Base-by-base conservation (phyloP, 2,329 filamentous ascomycete species). In the Monosporascus sp. region DNA sequence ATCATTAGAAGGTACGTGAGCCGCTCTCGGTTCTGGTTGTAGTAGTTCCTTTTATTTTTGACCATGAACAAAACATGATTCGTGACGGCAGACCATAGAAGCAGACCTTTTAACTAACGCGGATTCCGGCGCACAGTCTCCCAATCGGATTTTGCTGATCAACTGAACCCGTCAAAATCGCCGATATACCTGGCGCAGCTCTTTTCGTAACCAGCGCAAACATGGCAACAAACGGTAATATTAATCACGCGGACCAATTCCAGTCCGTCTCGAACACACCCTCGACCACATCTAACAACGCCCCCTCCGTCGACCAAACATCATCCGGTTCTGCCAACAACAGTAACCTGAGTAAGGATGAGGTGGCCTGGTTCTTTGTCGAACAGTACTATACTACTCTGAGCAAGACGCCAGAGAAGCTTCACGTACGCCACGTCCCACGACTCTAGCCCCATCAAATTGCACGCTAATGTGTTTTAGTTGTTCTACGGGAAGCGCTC, bases 351-450 rank as follows among this genome's bases (percentile, higher is more conserved):
- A 78, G 80, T 65, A 97, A 96, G 78, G 91, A 96, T 71, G 91
- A 97, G 77, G 91, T 99, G 63, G 94, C 91, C 73, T 99, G 94
- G 94, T 97, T 93, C 78, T 99, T 99, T 65, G 94, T 99, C 55
- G 92, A 97, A 82, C 91, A 96, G 74, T 99, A 97, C 80, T 99
- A 99, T 77, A 97, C 90, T 64, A 99, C 91, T 58, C 78, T 99
- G 68, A 97, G 92, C 84, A 92, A 93, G 75, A 89, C 79, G 61
- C 92, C 94, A 22, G 91, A 96, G 70, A 95, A 94, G 75, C 88
- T 99, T 65, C 93, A 91, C 69, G 84, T 87, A 74, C 66, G 82
- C 14, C 8, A 8, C 43, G 6, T 31, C 35, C 35, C 43, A 45
- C 52, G 37, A 24, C 20, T 57, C 40, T 18, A 17, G 52, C 8